These are phyloP conservation scores for Penicillium sp. DNA, from an alignment of 2,329 filamentous ascomycete genomes.

Conservation along the genomic window DNA sequence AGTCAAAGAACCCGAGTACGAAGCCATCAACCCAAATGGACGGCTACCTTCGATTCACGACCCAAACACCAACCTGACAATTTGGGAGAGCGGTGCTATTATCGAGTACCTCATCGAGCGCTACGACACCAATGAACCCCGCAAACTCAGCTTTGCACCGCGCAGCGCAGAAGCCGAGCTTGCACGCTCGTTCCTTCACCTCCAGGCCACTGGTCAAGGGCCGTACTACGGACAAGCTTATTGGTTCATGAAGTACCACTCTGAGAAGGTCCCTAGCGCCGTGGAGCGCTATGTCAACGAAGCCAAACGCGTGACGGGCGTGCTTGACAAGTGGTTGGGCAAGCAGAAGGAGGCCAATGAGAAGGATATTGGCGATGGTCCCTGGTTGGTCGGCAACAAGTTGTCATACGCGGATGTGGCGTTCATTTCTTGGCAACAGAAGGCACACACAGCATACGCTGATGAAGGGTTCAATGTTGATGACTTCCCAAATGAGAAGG, in stretches of 20 bases:
- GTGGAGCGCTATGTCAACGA: conserved; percentile 46
- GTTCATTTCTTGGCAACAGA: conserved; percentile 37
- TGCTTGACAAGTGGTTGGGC: conserved; percentile 42
- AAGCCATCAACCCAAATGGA: conserved; percentile 34
- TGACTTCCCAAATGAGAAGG: conserved; percentile 10
- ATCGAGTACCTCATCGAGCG: conserved; percentile 45
- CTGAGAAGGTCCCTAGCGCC: conserved; percentile 41
- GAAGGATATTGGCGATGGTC: conserved; percentile 1
- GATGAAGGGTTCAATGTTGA: conserved; percentile 8
- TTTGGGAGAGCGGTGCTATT: conserved; percentile 49
- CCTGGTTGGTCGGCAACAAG: conserved; percentile 45
- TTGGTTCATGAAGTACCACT: conserved; percentile 45
- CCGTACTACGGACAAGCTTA: conserved; percentile 50
- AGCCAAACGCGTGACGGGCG: conserved; percentile 42
- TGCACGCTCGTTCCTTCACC: conserved; percentile 47
- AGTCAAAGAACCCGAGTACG: conserved; percentile 32
- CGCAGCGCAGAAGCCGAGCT: conserved; percentile 38
- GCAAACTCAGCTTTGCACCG: conserved; percentile 35
- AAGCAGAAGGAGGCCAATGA: conserved; percentile 16
- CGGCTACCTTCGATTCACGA: conserved; percentile 37
- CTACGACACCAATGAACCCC: conserved; percentile 41
- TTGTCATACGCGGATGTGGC: conserved; percentile 42
- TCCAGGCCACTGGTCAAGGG: conserved; percentile 48
- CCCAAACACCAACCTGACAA: conserved; percentile 38
- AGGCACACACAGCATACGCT: neutral